Conservation (phyloP, 495 filamentous ascomycete genomes). For the Penicillium cosmopolitanum region DNA sequence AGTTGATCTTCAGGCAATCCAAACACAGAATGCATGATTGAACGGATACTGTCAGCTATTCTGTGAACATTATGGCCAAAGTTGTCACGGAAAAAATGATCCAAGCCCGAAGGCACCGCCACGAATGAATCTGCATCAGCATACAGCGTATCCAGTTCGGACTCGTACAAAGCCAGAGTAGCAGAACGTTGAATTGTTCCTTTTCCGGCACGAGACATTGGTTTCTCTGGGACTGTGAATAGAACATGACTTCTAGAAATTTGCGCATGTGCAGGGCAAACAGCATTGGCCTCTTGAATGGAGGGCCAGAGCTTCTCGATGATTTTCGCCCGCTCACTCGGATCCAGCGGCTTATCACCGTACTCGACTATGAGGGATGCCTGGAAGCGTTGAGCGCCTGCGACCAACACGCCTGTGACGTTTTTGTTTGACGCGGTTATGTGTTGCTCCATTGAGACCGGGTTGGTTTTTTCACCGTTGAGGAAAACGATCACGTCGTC, state of each 20-base stretch:
- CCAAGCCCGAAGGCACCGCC: background rate
- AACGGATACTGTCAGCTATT: background rate
- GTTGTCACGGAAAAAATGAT: no score
- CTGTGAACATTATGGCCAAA: background rate
- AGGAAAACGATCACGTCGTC: constrained; percentile 46
- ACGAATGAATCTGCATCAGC: constrained; percentile 22
- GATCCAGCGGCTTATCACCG: constrained; percentile 15
- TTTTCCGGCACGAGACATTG: constrained; percentile 11
- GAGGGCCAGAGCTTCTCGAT: constrained; percentile 47
- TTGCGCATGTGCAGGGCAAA: constrained; percentile 42
- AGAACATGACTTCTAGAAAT: constrained; percentile 44
- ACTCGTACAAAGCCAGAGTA: constrained; percentile 22
- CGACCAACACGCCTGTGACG: constrained; percentile 33
- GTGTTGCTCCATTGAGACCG: constrained; percentile 37
- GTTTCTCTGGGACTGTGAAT: constrained; percentile 27
- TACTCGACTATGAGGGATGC: constrained; percentile 38
- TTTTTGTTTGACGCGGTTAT: constrained; percentile 23
- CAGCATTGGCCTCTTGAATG: constrained; percentile 49
- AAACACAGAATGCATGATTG: constrained; percentile 4
- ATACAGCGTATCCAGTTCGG: constrained; percentile 31
- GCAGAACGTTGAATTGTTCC: constrained; percentile 34
- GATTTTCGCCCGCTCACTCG: constrained; percentile 23
- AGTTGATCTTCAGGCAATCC: constrained; percentile 19
- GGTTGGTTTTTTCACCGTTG: constrained; percentile 47
- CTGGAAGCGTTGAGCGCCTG: constrained; percentile 37